Evolutionary conservation across 2,329 filamentous ascomycete genomes (phyloP), one percentile per base, ranked within the genome.

Genomic region (Clonostachys chloroleuca): DNA sequence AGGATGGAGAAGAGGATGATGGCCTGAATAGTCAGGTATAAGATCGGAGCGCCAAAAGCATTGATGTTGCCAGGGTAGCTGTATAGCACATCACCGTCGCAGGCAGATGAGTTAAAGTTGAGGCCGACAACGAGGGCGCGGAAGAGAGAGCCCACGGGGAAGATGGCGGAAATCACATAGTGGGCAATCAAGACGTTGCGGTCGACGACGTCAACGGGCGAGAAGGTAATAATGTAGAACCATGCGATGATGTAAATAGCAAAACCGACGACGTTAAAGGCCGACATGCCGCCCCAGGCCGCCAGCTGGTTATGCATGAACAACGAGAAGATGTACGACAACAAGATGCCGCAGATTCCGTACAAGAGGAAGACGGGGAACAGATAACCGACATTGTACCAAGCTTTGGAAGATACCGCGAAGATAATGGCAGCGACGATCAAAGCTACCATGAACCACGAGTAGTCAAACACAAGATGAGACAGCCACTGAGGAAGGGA

Each of bases 401-500:
- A 92, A 3, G 83, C 75, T 51, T 73, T 63, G 0, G 81, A 82
- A 17, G 74, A 66, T 2, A 74, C 78, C 1, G 76, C 78, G 57
- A 88, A 88, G 33, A 92, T 82, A 41, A 81, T 78, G 33, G 83
- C 79, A 7, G 79, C 74, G n/a, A 92, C 56, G 12, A 81, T 79
- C 44, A 83, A 83, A n/a, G 84, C 78, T 2, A 60, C 44, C 1
- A 90, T 80, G 47, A 92, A 83, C 40, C 80, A 62, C 35, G 51
- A 47, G 53, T 89, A 89, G 66, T 95, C 90, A 59, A 95, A 94
- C 1, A 72, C 60, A 2, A 84, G 72, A 59, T 95, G 92, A 2
- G 90, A 87, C 2, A 86, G 63, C 90, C 90, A 95, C 2, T 95
- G 70, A 2, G 89, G 87, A 4, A 86, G 69, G 3, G 86, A 83